Base-by-base conservation (phyloP, 192 early-diverging fungal genomes). In the Backusella liffmaniae region DNA sequence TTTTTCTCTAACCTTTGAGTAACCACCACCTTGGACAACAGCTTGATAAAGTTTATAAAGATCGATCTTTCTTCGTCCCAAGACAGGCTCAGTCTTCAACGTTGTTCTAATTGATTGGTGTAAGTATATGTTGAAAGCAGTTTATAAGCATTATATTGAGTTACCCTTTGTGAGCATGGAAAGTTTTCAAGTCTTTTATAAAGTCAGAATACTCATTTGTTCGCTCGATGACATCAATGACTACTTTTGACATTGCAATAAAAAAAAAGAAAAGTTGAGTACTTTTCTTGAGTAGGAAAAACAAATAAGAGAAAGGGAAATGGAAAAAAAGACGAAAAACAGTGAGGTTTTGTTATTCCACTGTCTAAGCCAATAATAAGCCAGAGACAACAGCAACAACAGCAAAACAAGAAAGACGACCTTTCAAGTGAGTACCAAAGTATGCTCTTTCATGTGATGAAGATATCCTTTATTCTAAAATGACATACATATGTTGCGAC, bases 41-140 rank as follows among this genome's bases (percentile, higher is more conserved):
- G 81, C 79, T 59, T 85, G 78, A 76, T 87, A 90, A 3, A 88
- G 78, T 69, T 84, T 86, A 68, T 87, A 85, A 35, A 94, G 69
- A 82, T 94, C 93, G 2, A 94, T 80, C 67, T 86, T 90, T 73
- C 94, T 92, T 16, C 91, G 91, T 41, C 93, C 93, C 12, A 94
- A 77, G 9, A 94, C 88, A 21, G 92, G 92, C 62, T 93, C 91
- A 32, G 77, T 74, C 66, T 82, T 83, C 2, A 88, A 72, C 9
- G 79, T 72, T 39, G 87, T 88, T 41, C 87, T 88, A 35, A 30
- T 71, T 37, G 26, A 16, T 44, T 71, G 5, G 8, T 71, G 1
- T 46, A 15, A 23, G 29, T 44, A 42, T 41, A 29, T 56, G 9
- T 29, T 9, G 56, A 26, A 23, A 26, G 36, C 12, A 13, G 5